Evolutionary conservation across 352 stramenopile genomes (phyloP), one percentile per base, ranked within the genome.

Genomic region (Phytophthora sp.): DNA sequence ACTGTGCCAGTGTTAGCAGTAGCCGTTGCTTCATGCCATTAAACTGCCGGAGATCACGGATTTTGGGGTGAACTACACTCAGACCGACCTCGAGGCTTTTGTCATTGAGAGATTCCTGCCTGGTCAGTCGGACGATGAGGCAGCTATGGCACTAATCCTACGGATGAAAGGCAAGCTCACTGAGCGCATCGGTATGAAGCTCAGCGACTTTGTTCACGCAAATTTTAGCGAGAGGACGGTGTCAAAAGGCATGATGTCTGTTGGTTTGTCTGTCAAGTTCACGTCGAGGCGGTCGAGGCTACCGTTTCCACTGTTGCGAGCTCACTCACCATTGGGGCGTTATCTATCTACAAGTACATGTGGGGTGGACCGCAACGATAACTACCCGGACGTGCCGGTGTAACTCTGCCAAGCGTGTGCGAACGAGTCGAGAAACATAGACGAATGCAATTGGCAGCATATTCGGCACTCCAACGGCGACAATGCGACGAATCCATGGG

Each of bases 121-220:
- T 3, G 86, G 86, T 7, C 86, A 95, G 65, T 87, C 81, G 0
- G 86, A 95, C 46, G 86, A 95, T 39, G 86, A 95, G 38, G 86
- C 86, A 2, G 86, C 86, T 8, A 93, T 80, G 8, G 86, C 86
- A 24, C 63, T 95, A 24, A 90, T 89, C 70, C 63, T 95, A 45
- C 82, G 86, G 35, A 95, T 95, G 86, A 84, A 95, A 61, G 86
- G 86, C 49, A 95, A 95, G 52, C 65, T 95, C 7, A 95, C 93
- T 61, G 86, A 95, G 62, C 88, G 88, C 52, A 95, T 95, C 39
- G 86, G 86, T 2, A 59, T 93, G 31, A 91, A 93, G 71, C 80
- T 95, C 20, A 93, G 83, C 52, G 86, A 95, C 53, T 95, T 95
- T 77, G 86, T 95, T 5, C 86, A 95, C 55, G 84, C 86, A 13